A percentile compares a stretch with the other conserved stretches of the same genome.
Conservation (phyloP, 139 green algal genomes). For the Monoraphidium neglectum region DNA sequence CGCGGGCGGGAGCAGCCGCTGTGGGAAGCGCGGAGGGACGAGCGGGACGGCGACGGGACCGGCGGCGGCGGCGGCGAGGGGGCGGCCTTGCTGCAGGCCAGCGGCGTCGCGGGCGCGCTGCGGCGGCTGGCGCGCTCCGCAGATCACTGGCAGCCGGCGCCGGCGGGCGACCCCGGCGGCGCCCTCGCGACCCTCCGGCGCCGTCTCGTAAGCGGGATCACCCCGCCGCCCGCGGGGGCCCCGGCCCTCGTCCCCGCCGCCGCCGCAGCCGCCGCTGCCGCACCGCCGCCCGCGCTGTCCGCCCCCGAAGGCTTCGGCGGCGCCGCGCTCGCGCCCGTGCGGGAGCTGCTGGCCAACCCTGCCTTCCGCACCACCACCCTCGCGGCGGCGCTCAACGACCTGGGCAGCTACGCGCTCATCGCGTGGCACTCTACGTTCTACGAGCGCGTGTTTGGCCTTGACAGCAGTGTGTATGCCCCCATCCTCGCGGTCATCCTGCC, state of each 20-base stretch:
- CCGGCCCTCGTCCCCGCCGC: no score
- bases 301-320: no score
- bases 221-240: no score
- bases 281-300: no score
- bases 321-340: conserved; percentile 9
- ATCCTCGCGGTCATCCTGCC: conserved; percentile 85
- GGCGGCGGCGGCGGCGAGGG: neutral
- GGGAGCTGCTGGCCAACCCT: conserved; percentile 40
- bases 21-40: neutral
- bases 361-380: conserved; percentile 70
- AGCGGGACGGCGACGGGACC: neutral
- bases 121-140: no score
- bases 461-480: conserved; percentile 73
- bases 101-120: no score
- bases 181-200: no score
- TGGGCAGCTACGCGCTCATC: conserved; percentile 86
- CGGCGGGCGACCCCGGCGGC: no score
- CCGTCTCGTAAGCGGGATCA: no score
- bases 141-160: no score
- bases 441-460: conserved; percentile 78
- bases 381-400: conserved; percentile 85
- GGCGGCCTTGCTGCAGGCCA: neutral
- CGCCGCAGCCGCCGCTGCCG: no score
- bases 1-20: neutral
- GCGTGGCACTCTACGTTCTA: conserved; percentile 92